A percentile compares a stretch with the other conserved stretches of the same genome.
Evolutionary conservation across 768 basidiomycete genomes (phyloP).

Genomic region (Gymnopilus dilepis): DNA sequence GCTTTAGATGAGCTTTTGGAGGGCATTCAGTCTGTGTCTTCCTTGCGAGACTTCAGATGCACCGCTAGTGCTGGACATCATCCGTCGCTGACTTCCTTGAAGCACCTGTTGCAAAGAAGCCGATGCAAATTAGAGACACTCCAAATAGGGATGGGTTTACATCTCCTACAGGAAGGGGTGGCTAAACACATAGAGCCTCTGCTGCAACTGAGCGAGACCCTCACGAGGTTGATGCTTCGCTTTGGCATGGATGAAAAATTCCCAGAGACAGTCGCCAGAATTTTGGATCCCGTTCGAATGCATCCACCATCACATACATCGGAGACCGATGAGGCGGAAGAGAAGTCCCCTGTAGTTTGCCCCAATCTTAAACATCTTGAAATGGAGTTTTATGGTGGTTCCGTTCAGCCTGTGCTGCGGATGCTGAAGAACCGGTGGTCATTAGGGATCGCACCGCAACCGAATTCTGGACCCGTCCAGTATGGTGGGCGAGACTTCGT

Average conservation of each 20-base stretch:
- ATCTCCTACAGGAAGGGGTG: background rate
- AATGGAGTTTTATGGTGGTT: background rate
- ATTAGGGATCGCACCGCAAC: background rate
- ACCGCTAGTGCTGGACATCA: background rate
- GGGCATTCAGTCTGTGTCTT: background rate
- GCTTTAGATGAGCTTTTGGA: background rate
- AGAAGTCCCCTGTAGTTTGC: background rate
- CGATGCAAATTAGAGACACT: background rate
- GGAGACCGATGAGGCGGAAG: background rate
- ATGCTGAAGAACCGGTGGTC: constrained; percentile 2
- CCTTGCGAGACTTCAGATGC: constrained; percentile 5
- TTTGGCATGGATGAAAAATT: background rate
- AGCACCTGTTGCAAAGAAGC: background rate
- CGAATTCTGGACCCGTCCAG: background rate
- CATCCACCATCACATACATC: background rate
- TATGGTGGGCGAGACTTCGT: background rate
- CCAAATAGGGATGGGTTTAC: background rate
- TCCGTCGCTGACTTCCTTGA: background rate
- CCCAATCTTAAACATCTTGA: constrained; percentile 1
- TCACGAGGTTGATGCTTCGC: background rate
- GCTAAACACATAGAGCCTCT: background rate
- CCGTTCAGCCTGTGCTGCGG: background rate
- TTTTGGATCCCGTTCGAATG: background rate
- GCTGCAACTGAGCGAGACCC: background rate
- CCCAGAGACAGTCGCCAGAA: background rate